These are phyloP conservation scores for Emiliania huxleyi DNA, from an alignment of 78 protist species.

Conservation along the genomic window DNA sequence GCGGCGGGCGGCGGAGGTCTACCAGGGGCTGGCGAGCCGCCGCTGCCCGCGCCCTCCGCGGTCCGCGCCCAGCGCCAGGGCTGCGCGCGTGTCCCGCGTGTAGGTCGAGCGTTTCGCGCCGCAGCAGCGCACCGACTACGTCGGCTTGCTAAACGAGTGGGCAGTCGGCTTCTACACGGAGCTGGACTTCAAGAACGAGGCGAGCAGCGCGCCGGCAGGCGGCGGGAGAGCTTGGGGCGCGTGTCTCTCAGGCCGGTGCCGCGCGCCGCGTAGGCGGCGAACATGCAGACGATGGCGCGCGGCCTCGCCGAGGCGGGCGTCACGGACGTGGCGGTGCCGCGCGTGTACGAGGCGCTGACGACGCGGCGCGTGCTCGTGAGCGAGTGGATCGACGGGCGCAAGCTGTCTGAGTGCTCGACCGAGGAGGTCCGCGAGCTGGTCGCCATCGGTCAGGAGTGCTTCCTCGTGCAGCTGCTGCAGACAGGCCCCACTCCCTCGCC, in stretches of 20 bases:
- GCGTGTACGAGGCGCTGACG: not conserved
- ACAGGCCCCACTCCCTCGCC: not conserved
- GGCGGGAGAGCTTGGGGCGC: too few relatives aligned
- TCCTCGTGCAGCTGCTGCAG: conserved; percentile 56
- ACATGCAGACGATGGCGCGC: conserved; percentile 1
- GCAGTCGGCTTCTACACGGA: conserved; percentile 63
- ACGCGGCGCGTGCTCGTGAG: conserved; percentile 11
- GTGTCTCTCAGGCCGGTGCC: too few relatives aligned
- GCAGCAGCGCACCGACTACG: conserved; percentile 35
- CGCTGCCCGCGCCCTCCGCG: too few relatives aligned
- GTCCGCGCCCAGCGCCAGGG: conserved; percentile 32
- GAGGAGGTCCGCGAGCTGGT: not conserved
- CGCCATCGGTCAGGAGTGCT: conserved; percentile 44
- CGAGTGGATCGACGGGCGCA: conserved; percentile 17
- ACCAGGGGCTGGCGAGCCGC: conserved; percentile 35
- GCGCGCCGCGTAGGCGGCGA: conserved; percentile 8
- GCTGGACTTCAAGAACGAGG: conserved; percentile 51
- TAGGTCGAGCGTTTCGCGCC: not conserved
- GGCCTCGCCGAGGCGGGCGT: not conserved
- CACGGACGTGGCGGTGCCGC: not conserved
- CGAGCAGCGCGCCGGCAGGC: too few relatives aligned
- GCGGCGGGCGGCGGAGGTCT: conserved; percentile 52
- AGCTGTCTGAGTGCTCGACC: not conserved
- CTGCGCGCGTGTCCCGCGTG: too few relatives aligned
- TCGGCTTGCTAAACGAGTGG: conserved; percentile 57